These are phyloP conservation scores for Pontederia crassipes DNA, from an alignment of 176 grass and related monocot genomes.

Conservation along the genomic window DNA sequence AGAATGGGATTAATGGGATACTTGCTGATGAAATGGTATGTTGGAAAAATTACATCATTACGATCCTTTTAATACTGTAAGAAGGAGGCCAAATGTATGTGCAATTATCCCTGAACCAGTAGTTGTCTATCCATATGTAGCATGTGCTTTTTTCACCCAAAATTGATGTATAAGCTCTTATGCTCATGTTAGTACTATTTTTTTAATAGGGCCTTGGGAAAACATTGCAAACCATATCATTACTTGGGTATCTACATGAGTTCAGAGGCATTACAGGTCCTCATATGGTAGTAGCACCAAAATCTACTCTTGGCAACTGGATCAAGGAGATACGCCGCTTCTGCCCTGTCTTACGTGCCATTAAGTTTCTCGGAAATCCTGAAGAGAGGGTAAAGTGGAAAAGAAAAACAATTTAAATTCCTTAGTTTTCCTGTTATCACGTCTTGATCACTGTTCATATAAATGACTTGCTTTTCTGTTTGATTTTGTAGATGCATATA, in stretches of 20 bases:
- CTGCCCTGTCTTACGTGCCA: conserved; percentile 69
- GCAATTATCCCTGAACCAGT: not conserved
- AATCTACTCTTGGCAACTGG: conserved; percentile 99
- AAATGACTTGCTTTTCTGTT: conserved; percentile 1
- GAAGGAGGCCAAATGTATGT: not conserved
- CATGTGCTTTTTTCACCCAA: not conserved
- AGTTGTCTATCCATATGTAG: not conserved
- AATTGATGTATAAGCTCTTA: conserved; percentile 2
- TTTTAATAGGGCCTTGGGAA: conserved; percentile 84
- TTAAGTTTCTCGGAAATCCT: conserved; percentile 90
- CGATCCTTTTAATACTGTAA: no score
- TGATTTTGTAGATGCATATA: conserved; percentile 56
- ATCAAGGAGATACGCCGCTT: conserved; percentile 93
- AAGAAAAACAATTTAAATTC: not conserved
- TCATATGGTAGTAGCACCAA: conserved; percentile 96
- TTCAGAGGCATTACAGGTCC: conserved; percentile 94
- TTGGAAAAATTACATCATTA: not conserved
- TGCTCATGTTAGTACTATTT: conserved; percentile 2
- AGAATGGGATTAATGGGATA: conserved; percentile 79
- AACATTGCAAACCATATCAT: conserved; percentile 96
- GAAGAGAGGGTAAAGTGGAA: conserved; percentile 71
- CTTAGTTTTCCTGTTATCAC: not conserved
- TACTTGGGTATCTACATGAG: conserved; percentile 85
- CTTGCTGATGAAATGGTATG: conserved; percentile 99
- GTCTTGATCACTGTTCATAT: not conserved